These are phyloP conservation scores for Colletotrichum lentis DNA, from an alignment of 2,329 filamentous ascomycete species.

Conservation along the genomic window DNA sequence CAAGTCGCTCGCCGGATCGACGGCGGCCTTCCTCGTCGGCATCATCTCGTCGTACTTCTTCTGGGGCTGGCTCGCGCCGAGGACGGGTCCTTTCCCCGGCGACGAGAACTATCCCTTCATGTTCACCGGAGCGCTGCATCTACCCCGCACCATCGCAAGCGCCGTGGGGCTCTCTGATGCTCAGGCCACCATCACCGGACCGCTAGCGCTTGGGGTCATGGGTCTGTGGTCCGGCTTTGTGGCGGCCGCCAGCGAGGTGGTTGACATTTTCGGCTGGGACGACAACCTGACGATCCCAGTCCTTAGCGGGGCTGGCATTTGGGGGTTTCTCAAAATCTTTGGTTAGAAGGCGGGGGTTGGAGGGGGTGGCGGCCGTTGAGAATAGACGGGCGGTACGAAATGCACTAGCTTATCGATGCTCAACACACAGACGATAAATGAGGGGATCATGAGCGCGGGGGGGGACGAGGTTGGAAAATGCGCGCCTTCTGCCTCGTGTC, in stretches of 20 bases:
- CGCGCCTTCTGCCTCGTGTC: constrained; percentile 15
- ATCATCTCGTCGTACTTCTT: constrained; percentile 84
- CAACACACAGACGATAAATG: constrained; percentile 16
- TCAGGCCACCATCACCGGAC: constrained; percentile 72
- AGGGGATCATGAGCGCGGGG: constrained; percentile 26
- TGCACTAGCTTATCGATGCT: constrained; percentile 27
- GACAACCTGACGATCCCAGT: constrained; percentile 98
- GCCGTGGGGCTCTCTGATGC: constrained; percentile 67
- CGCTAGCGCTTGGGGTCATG: constrained; percentile 78
- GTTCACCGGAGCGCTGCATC: constrained; percentile 78
- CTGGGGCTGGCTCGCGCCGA: constrained; percentile 85
- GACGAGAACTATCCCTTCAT: constrained; percentile 78
- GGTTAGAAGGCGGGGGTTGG: constrained; percentile 64
- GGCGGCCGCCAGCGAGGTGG: constrained; percentile 86
- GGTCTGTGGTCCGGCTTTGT: constrained; percentile 88
- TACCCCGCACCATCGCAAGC: constrained; percentile 69
- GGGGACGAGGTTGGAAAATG: constrained; percentile 11
- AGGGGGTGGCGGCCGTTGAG: constrained; percentile 13
- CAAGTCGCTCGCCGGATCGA: constrained; percentile 89
- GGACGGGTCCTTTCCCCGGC: constrained; percentile 70
- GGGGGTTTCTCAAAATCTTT: constrained; percentile 90
- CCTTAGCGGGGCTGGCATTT: constrained; percentile 86
- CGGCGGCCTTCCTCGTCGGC: constrained; percentile 84
- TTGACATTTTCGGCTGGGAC: constrained; percentile 93
- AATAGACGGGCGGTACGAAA: constrained; percentile 17